Conservation (phyloP, 768 basidiomycete genomes). For the Mycena belliarum region DNA sequence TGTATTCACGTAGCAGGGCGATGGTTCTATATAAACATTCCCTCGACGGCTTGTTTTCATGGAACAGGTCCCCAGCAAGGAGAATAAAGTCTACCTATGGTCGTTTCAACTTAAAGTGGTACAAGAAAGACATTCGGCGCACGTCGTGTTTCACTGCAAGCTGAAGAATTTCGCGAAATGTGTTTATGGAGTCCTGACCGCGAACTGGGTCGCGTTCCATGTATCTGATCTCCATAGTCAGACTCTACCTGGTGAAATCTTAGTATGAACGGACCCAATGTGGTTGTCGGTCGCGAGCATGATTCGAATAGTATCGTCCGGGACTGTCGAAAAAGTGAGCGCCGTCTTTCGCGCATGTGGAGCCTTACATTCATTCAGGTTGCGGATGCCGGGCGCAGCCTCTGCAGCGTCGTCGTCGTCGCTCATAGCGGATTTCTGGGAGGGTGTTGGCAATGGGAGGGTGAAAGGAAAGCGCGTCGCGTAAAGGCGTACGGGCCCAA, state of each 20-base stretch:
- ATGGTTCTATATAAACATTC: conserved; percentile 89
- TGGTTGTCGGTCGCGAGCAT: conserved; percentile 95
- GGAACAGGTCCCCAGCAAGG: conserved; percentile 94
- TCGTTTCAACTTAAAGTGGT: conserved; percentile 9
- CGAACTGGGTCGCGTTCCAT: conserved; percentile 84
- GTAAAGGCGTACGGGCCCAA: neutral
- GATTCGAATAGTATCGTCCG: conserved; percentile 74
- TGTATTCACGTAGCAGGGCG: conserved; percentile 88
- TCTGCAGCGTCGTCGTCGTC: conserved; percentile 7
- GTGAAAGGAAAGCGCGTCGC: conserved; percentile 16
- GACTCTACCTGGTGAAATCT: conserved; percentile 29
- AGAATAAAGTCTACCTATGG: conserved; percentile 91
- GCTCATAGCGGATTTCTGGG: conserved; percentile 12
- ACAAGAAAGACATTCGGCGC: conserved; percentile 30
- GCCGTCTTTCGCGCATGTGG: neutral
- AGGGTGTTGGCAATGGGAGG: too few relatives aligned
- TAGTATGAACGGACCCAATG: conserved; percentile 91
- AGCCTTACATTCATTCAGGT: conserved; percentile 41
- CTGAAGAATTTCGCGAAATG: conserved; percentile 92
- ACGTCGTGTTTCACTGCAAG: conserved; percentile 88
- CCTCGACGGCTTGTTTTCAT: conserved; percentile 94
- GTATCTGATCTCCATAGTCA: too few relatives aligned
- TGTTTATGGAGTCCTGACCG: conserved; percentile 93
- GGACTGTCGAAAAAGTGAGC: conserved; percentile 29
- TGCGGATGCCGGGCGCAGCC: conserved; percentile 16